Percentiles rank a stretch among this genome's conserved stretches.
These are phyloP conservation scores for Sisymbrium irio DNA, from an alignment of 345 rosid genomes.

Conservation along the genomic window DNA sequence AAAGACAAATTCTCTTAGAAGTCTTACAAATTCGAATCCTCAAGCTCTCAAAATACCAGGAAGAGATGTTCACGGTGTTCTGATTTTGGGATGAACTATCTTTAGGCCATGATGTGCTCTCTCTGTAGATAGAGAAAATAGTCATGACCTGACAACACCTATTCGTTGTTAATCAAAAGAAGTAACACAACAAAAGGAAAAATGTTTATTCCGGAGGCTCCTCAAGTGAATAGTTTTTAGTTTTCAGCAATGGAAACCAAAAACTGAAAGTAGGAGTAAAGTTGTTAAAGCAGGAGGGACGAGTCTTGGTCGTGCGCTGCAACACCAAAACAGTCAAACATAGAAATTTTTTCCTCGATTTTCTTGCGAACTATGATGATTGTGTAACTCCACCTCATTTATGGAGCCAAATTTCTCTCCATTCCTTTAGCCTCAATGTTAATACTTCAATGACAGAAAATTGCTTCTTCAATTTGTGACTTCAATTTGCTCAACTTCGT, in stretches of 20 bases:
- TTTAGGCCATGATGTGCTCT: background rate
- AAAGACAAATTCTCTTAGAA: background rate
- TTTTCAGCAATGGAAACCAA: slow-evolving; percentile 26
- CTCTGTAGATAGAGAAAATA: background rate
- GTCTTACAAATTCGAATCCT: background rate
- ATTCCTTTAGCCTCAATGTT: slow-evolving; percentile 35
- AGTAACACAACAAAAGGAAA: background rate
- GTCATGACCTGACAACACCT: background rate
- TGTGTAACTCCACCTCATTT: slow-evolving; percentile 20
- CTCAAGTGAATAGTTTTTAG: slow-evolving; percentile 12
- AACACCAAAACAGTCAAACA: slow-evolving; percentile 17
- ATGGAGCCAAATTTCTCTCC: slow-evolving; percentile 21
- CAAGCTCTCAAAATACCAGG: background rate
- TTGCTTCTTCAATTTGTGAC: slow-evolving; percentile 49
- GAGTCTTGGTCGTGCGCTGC: slow-evolving; percentile 21
- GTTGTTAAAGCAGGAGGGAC: slow-evolving; percentile 17
- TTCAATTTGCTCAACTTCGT: slow-evolving; percentile 64
- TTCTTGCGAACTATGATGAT: slow-evolving; percentile 15
- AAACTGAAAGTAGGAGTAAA: slow-evolving; percentile 16
- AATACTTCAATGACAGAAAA: slow-evolving; percentile 21
- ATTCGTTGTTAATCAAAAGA: background rate
- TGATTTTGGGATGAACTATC: background rate
- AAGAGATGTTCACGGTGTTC: background rate
- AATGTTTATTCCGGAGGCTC: slow-evolving; percentile 8
- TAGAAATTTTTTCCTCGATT: slow-evolving; percentile 7